These are phyloP conservation scores for Ambispora gerdemannii DNA, from an alignment of 192 early-diverging fungal species.

Conservation along the genomic window DNA sequence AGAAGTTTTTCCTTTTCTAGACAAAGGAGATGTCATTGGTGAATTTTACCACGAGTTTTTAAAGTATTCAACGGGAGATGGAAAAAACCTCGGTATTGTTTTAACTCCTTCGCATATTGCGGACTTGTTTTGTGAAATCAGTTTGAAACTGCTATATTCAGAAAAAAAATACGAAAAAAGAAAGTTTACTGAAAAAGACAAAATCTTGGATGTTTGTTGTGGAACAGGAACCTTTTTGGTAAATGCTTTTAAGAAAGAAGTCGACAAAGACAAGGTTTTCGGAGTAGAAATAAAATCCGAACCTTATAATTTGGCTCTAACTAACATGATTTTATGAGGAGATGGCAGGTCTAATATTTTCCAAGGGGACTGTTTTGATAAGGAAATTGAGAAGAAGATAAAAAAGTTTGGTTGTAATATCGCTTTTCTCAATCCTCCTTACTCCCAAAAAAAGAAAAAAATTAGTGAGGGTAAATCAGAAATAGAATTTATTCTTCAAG, in stretches of 20 bases:
- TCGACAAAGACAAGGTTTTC: not conserved
- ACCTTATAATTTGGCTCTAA: not conserved
- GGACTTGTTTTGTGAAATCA: not conserved
- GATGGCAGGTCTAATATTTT: not conserved
- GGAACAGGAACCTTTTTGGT: not conserved
- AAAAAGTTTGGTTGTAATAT: not conserved
- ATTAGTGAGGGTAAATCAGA: not conserved
- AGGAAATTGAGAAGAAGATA: not conserved
- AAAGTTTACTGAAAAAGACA: too few relatives aligned
- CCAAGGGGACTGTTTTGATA: not conserved
- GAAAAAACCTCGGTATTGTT: not conserved
- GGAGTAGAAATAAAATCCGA: not conserved
- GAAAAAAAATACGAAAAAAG: too few relatives aligned
- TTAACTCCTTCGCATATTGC: conserved; percentile 5
- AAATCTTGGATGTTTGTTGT: conserved; percentile 1
- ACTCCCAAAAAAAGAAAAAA: not conserved
- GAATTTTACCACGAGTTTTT: conserved; percentile 10
- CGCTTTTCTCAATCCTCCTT: not conserved
- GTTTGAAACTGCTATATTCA: too few relatives aligned
- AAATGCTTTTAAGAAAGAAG: not conserved
- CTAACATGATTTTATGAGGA: not conserved
- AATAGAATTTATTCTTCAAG: not conserved
- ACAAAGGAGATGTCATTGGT: not conserved
- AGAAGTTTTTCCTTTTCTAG: not conserved
- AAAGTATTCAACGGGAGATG: not conserved